A percentile compares a stretch with the other conserved stretches of the same genome.
phyloP scores from a whole-genome alignment of 495 filamentous ascomycete genomes.

The Penicillium soppii region DNA sequence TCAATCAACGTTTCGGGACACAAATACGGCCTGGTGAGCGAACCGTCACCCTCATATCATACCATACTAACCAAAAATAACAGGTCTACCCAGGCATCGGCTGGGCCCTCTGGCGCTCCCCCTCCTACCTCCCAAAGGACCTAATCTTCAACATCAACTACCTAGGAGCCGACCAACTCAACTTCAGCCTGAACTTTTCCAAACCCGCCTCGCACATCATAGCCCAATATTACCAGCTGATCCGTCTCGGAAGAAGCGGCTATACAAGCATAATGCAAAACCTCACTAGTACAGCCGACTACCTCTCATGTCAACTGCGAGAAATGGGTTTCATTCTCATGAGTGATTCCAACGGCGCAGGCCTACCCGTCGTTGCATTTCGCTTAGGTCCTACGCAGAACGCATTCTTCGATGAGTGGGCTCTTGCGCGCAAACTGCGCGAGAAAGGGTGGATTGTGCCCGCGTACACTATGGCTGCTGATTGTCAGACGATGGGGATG shows the following conservation, averaged over 20 bases:
- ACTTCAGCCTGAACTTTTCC: conserved; percentile 91
- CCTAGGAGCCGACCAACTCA: conserved; percentile 84
- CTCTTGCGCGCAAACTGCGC: conserved; percentile 74
- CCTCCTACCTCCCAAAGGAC: conserved; percentile 78
- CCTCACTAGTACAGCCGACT: conserved; percentile 75
- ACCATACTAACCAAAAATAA: not conserved
- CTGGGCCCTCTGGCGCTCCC: conserved; percentile 83
- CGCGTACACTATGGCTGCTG: conserved; percentile 89
- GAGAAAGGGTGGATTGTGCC: conserved; percentile 84
- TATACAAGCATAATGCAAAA: conserved; percentile 83
- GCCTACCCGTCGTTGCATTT: conserved; percentile 86
- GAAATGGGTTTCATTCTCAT: conserved; percentile 77
- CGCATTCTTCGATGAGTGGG: conserved; percentile 75
- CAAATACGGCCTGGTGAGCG: conserved; percentile 63
- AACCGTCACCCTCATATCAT: too few species aligned
- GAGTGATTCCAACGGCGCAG: conserved; percentile 68
- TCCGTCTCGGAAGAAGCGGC: conserved; percentile 83
- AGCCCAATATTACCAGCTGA: conserved; percentile 92
- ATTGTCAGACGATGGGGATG: conserved; percentile 73
- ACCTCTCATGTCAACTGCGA: conserved; percentile 65
- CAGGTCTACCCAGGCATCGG: conserved; percentile 80
- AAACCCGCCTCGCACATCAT: conserved; percentile 88
- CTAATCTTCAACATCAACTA: conserved; percentile 97
- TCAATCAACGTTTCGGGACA: conserved; percentile 91
- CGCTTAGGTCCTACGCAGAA: conserved; percentile 57